These are phyloP conservation scores for Euphorbia tirucalli DNA, from an alignment of 345 rosid species.

Conservation along the genomic window DNA sequence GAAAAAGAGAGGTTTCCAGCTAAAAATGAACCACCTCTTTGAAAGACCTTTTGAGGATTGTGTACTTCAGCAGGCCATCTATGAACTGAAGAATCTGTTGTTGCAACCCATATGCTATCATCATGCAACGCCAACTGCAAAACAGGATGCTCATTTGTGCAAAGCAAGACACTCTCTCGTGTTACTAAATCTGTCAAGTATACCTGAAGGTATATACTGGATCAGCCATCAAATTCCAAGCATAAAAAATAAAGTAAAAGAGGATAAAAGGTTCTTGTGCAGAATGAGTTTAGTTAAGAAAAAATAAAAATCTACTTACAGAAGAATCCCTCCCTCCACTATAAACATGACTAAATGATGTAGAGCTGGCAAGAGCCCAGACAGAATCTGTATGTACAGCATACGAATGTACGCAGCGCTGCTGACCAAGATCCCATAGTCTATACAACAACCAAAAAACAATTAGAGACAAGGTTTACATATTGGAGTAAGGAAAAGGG, in stretches of 20 bases:
- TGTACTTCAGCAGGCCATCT: slow-evolving; percentile 92
- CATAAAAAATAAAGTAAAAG: neutral
- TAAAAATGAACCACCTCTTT: slow-evolving; percentile 89
- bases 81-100: slow-evolving; percentile 85
- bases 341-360: slow-evolving; percentile 92
- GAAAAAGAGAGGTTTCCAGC: slow-evolving; percentile 97
- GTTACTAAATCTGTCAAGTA: slow-evolving; percentile 96
- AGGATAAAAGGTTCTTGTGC: slow-evolving; percentile 8
- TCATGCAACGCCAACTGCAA: slow-evolving; percentile 86
- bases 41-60: slow-evolving; percentile 80
- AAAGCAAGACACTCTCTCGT: slow-evolving; percentile 92
- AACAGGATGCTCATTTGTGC: slow-evolving; percentile 86
- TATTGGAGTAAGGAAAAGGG: neutral
- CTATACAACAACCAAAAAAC: slow-evolving; percentile 41
- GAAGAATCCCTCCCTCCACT: slow-evolving; percentile 99
- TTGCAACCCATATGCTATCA: slow-evolving; percentile 89
- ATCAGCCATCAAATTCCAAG: slow-evolving; percentile 14
- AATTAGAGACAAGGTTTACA: slow-evolving; percentile 22
- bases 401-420: slow-evolving; percentile 96
- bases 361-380: slow-evolving; percentile 98
- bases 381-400: slow-evolving; percentile 99
- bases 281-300: slow-evolving; percentile 1
- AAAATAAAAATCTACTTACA: slow-evolving; percentile 50
- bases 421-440: slow-evolving; percentile 99
- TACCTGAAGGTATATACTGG: slow-evolving; percentile 48